Conservation (phyloP, 768 basidiomycete species). For the Pholiota conissans region DNA sequence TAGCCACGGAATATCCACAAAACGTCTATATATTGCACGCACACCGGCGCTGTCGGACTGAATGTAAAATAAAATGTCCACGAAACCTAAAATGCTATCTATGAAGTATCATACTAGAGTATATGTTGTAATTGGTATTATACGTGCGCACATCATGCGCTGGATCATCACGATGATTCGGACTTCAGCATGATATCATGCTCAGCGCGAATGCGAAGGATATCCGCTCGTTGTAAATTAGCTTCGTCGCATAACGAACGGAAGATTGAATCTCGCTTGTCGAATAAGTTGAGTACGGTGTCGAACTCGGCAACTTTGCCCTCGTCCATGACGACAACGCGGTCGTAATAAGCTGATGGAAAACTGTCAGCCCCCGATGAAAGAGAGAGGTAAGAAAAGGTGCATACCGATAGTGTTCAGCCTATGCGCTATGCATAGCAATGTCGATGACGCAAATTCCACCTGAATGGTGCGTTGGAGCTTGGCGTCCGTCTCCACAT, state of each 20-base stretch:
- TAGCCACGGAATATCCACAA: too few relatives aligned
- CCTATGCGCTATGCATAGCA: slow-evolving; percentile 58
- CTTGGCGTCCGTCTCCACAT: slow-evolving; percentile 62
- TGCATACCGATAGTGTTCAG: slow-evolving; percentile 55
- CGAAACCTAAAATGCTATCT: too few relatives aligned
- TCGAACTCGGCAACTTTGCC: slow-evolving; percentile 74
- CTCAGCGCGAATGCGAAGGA: slow-evolving; percentile 49
- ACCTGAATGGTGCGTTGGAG: slow-evolving; percentile 64
- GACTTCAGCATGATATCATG: slow-evolving; percentile 20
- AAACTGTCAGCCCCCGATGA: not conserved
- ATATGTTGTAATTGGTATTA: not conserved
- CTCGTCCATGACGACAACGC: slow-evolving; percentile 73
- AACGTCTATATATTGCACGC: too few relatives aligned
- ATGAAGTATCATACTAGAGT: not conserved
- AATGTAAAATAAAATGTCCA: too few relatives aligned
- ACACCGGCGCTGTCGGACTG: too few relatives aligned
- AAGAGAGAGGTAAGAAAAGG: not conserved
- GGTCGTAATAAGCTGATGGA: slow-evolving; percentile 61
- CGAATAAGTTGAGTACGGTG: slow-evolving; percentile 66
- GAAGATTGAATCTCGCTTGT: slow-evolving; percentile 66
- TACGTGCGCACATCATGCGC: not conserved
- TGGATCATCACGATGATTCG: not conserved
- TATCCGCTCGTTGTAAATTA: slow-evolving; percentile 54
- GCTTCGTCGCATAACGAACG: slow-evolving; percentile 70
- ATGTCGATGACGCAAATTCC: slow-evolving; percentile 55